A percentile compares a stretch with the other conserved stretches of the same genome.
Conservation (phyloP, 1,284 basidiomycete genomes). For the Rugosomyces carneus region DNA sequence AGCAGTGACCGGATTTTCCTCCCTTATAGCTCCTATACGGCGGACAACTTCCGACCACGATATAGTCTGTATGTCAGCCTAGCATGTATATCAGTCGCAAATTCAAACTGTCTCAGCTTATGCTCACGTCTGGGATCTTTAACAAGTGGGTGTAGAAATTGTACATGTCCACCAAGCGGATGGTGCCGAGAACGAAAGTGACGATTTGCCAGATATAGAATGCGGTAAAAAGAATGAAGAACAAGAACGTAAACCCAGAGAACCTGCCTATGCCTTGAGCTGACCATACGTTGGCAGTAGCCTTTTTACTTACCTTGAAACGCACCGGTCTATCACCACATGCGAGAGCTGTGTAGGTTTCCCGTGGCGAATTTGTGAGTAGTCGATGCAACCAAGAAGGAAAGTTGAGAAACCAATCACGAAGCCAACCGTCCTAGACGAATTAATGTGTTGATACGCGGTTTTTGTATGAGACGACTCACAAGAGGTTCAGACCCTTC, state of each 20-base stretch:
- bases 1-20: constrained; percentile 84
- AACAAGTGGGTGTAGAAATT: constrained; percentile 82
- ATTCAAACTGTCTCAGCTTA: constrained; percentile 19
- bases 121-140: constrained; percentile 74
- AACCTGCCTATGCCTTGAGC: constrained; percentile 45
- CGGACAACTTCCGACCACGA: constrained; percentile 95
- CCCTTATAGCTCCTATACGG: constrained; percentile 82
- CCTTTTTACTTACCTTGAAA: constrained; percentile 58
- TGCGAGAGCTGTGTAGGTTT: constrained; percentile 66
- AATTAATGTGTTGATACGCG: constrained; percentile 12
- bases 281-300: constrained; percentile 4
- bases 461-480: constrained; percentile 31
- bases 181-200: constrained; percentile 58
- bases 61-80: constrained; percentile 97
- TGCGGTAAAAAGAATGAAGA: constrained; percentile 74
- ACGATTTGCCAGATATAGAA: constrained; percentile 79
- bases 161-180: constrained; percentile 86
- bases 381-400: constrained; percentile 92
- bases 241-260: constrained; percentile 76
- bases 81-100: constrained; percentile 6
- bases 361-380: constrained; percentile 66
- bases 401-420: constrained; percentile 97
- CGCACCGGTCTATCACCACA: constrained; percentile 75
- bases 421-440: constrained; percentile 90
- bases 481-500: constrained; percentile 88